phyloP scores from a whole-genome alignment of 108 stramenopile genomes.

The Pseudonitzschia multistriata region DNA sequence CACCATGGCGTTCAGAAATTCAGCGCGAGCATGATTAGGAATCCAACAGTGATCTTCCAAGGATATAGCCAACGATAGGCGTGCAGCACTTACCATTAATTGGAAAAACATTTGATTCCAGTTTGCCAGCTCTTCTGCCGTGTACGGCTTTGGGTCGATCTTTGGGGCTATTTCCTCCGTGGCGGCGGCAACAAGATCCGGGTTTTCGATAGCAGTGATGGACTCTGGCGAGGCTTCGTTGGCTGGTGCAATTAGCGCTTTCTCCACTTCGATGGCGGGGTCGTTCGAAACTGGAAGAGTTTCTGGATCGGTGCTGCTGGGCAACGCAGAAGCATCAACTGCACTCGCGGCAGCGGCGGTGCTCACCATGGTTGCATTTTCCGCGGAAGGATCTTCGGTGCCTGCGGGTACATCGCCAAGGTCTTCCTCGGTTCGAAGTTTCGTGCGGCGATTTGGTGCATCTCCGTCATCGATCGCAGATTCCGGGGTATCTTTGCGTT shows the following conservation, averaged over 20 bases:
- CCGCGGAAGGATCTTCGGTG: background rate
- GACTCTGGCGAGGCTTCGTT: background rate
- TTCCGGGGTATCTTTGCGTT: slow-evolving; percentile 4
- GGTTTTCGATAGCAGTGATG: background rate
- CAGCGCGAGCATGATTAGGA: background rate
- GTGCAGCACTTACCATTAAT: slow-evolving; percentile 23
- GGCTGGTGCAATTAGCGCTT: background rate
- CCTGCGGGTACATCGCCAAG: background rate
- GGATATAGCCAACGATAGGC: too few relatives aligned
- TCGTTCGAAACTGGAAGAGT: background rate
- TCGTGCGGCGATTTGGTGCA: background rate
- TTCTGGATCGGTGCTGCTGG: background rate
- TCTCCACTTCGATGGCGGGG: background rate
- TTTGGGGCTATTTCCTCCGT: background rate
- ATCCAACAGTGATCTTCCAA: background rate
- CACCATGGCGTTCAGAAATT: background rate
- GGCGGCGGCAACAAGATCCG: background rate
- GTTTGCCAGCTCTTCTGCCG: slow-evolving; percentile 6
- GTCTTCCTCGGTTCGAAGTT: background rate
- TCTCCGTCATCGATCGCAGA: background rate
- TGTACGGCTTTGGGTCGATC: background rate
- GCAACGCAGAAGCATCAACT: background rate
- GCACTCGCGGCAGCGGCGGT: background rate
- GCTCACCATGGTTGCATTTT: background rate
- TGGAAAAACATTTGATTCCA: slow-evolving; percentile 37